phyloP scores from a whole-genome alignment of 176 grass and related monocot genomes.

The Ensete ventricosum region DNA sequence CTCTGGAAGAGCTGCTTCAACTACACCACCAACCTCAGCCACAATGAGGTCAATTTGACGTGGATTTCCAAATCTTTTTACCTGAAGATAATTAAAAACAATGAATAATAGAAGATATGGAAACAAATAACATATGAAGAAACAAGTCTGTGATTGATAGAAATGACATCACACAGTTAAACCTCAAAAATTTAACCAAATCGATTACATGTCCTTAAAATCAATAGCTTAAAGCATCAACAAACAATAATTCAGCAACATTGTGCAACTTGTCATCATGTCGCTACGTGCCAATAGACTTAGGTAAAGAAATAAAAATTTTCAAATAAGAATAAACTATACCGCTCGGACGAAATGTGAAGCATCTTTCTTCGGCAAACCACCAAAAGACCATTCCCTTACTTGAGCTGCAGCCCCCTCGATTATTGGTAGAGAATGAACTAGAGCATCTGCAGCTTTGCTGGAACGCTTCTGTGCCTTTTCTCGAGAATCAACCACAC shows the following conservation, averaged over 20 bases:
- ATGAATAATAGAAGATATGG: background rate
- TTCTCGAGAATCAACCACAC: conserved; percentile 49
- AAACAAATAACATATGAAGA: conserved; percentile 5
- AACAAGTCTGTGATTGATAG: background rate
- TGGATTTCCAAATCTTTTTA: conserved; percentile 86
- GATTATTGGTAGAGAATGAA: conserved; percentile 53
- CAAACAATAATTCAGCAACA: background rate
- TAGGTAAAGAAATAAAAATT: background rate
- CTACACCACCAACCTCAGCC: conserved; percentile 72
- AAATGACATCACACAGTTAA: background rate
- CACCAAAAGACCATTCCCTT: conserved; percentile 83
- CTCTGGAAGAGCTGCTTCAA: conserved; percentile 57
- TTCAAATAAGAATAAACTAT: conserved; percentile 21
- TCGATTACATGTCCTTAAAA: too few species aligned
- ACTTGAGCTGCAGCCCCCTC: conserved; percentile 87
- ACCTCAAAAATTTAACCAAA: background rate
- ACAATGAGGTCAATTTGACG: conserved; percentile 74
- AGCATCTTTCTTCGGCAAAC: conserved; percentile 83
- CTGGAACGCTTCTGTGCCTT: conserved; percentile 66
- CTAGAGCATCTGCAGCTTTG: conserved; percentile 47
- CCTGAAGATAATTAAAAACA: conserved; percentile 30
- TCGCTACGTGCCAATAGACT: background rate
- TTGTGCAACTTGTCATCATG: background rate
- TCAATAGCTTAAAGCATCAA: background rate
- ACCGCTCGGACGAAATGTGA: conserved; percentile 90